These are phyloP conservation scores for Ascochyta koolunga DNA, from an alignment of 2,329 filamentous ascomycete genomes.

Conservation along the genomic window DNA sequence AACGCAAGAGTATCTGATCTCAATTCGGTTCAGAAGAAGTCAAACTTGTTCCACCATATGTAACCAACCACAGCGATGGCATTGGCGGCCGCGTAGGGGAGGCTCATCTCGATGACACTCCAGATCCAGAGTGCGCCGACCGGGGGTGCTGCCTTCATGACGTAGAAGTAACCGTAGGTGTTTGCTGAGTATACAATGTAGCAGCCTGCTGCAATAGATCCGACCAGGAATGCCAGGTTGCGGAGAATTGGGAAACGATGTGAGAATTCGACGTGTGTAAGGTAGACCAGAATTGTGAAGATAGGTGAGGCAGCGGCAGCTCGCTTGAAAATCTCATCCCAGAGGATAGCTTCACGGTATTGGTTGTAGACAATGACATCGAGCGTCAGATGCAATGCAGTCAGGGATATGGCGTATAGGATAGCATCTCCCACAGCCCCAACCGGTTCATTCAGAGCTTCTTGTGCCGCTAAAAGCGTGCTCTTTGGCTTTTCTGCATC, in stretches of 20 bases:
- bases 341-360: constrained; percentile 71
- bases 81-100: constrained; percentile 68
- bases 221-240: constrained; percentile 66
- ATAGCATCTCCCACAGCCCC: constrained; percentile 56
- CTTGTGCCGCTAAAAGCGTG: constrained; percentile 42
- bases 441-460: constrained; percentile 46
- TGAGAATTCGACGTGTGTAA: constrained; percentile 50
- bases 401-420: constrained; percentile 63
- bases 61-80: constrained; percentile 58
- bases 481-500: constrained; percentile 56
- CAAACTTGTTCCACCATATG: constrained; percentile 62
- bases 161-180: constrained; percentile 76
- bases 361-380: constrained; percentile 81
- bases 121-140: constrained; percentile 92
- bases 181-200: constrained; percentile 86
- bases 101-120: constrained; percentile 84
- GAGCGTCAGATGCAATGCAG: constrained; percentile 77
- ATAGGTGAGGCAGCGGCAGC: constrained; percentile 55
- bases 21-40: constrained; percentile 45
- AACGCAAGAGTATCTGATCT: background rate
- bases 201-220: constrained; percentile 69
- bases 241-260: constrained; percentile 52
- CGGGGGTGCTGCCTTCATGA: constrained; percentile 92
- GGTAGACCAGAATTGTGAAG: constrained; percentile 53
- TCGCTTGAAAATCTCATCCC: constrained; percentile 61